These are phyloP conservation scores for Phellinidium pouzarii DNA, from an alignment of 1,284 basidiomycete genomes.

Conservation along the genomic window DNA sequence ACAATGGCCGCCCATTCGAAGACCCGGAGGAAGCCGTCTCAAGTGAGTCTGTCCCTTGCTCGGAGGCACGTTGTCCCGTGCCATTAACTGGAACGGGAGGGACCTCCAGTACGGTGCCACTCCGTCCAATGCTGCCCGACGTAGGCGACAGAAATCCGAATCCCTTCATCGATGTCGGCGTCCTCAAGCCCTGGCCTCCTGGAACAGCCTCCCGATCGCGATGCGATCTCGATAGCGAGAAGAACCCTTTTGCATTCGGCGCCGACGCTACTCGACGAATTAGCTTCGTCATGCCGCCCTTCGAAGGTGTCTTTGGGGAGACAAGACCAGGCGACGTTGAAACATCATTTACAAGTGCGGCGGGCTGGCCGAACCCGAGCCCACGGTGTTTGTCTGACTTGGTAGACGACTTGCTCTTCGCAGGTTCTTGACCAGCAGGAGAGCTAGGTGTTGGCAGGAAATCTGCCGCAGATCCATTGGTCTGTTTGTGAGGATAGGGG, in stretches of 20 bases:
- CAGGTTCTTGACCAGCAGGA: constrained; percentile 12
- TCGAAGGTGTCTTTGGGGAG: constrained; percentile 15
- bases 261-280: constrained; percentile 93
- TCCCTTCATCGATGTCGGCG: constrained; percentile 18
- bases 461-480: not conserved
- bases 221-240: constrained; percentile 51
- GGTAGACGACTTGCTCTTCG: constrained; percentile 2
- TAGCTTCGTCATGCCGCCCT: constrained; percentile 42
- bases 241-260: constrained; percentile 91
- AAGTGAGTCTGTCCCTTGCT: constrained; percentile 54
- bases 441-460: constrained; percentile 17
- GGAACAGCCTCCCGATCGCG: constrained; percentile 49
- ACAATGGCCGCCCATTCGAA: constrained; percentile 32
- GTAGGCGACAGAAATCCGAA: constrained; percentile 14
- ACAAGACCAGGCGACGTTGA: constrained; percentile 14
- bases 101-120: constrained; percentile 12
- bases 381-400: constrained; percentile 43
- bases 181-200: constrained; percentile 56
- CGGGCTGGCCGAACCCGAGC: constrained; percentile 46
- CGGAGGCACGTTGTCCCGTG: constrained; percentile 34
- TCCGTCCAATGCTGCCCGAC: constrained; percentile 12
- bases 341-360: constrained; percentile 18
- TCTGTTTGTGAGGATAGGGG: not conserved
- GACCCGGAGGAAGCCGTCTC: constrained; percentile 70
- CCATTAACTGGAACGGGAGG: constrained; percentile 41